Conservation (phyloP, 2,329 filamentous ascomycete species). For the Xenosphaeropsis pyriputrescens region DNA sequence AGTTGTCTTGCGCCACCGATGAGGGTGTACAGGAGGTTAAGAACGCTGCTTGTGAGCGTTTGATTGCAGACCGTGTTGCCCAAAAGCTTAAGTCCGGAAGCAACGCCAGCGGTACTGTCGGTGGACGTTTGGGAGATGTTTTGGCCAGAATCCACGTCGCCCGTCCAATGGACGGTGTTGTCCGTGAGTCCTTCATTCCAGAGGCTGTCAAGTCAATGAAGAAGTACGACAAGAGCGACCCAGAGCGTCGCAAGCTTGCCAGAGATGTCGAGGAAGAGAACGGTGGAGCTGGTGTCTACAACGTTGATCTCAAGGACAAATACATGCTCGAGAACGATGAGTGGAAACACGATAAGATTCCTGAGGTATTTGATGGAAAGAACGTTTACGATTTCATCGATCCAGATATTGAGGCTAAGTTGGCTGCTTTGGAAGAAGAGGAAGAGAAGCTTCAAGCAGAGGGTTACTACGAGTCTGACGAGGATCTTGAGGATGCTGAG, state of each 20-base stretch:
- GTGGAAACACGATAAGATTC: conserved; percentile 94
- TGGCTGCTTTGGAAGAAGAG: conserved; percentile 84
- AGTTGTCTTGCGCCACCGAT: conserved; percentile 87
- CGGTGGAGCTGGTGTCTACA: conserved; percentile 91
- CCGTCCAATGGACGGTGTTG: conserved; percentile 70
- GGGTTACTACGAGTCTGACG: conserved; percentile 83
- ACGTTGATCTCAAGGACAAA: conserved; percentile 78
- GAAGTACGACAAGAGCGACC: conserved; percentile 85
- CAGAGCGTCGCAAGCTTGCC: conserved; percentile 67
- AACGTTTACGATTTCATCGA: conserved; percentile 97
- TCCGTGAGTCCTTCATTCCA: conserved; percentile 74
- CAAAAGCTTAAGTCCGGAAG: conserved; percentile 94
- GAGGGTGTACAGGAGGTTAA: conserved; percentile 92
- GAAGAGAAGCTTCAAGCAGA: conserved; percentile 85
- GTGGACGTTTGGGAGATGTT: conserved; percentile 75
- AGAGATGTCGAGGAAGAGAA: conserved; percentile 84
- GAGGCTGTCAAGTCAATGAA: conserved; percentile 66
- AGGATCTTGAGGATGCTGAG: conserved; percentile 70
- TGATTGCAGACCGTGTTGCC: conserved; percentile 84
- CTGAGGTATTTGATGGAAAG: conserved; percentile 87
- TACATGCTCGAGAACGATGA: conserved; percentile 78
- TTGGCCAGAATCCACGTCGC: conserved; percentile 93
- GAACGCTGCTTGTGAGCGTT: conserved; percentile 83
- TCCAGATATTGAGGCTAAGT: conserved; percentile 87
- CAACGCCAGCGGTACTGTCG: conserved; percentile 57